Conservation (phyloP, 108 stramenopile species). For the Nitzschia inconspicua region DNA sequence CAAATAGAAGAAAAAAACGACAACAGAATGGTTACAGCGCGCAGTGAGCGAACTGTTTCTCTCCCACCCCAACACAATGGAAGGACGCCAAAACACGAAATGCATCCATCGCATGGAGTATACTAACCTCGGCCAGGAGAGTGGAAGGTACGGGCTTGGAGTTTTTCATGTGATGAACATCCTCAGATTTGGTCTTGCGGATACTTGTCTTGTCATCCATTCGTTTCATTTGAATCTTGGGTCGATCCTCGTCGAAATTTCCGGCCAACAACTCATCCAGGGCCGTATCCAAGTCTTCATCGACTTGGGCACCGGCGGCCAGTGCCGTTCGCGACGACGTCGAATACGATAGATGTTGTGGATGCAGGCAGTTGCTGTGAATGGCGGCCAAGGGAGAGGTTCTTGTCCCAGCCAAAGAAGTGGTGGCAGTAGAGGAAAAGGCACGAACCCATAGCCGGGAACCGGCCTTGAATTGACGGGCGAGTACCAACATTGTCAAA, state of each 20-base stretch:
- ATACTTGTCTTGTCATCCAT: slow-evolving; percentile 1
- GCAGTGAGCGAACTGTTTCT: background rate
- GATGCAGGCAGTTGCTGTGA: background rate
- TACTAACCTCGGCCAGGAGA: slow-evolving; percentile 39
- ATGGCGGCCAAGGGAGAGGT: background rate
- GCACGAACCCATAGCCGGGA: slow-evolving; percentile 7
- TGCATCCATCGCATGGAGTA: too few relatives aligned
- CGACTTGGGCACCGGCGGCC: slow-evolving; percentile 10
- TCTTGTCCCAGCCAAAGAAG: background rate
- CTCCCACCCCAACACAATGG: background rate
- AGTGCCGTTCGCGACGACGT: background rate
- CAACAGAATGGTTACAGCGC: background rate
- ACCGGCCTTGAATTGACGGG: background rate
- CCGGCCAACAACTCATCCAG: slow-evolving; percentile 52
- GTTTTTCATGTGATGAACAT: slow-evolving; percentile 17
- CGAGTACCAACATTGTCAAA: too few relatives aligned
- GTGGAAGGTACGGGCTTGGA: slow-evolving; percentile 24
- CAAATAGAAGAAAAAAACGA: background rate
- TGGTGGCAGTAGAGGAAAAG: slow-evolving; percentile 8
- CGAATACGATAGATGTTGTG: background rate
- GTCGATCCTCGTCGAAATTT: slow-evolving; percentile 30
- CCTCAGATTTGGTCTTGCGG: slow-evolving; percentile 4
- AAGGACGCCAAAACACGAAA: slow-evolving; percentile 6
- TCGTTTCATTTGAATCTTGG: too few relatives aligned
- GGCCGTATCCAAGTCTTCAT: slow-evolving; percentile 57